phyloP scores from a whole-genome alignment of 2,329 filamentous ascomycete genomes.

The Emergomyces africanus region DNA sequence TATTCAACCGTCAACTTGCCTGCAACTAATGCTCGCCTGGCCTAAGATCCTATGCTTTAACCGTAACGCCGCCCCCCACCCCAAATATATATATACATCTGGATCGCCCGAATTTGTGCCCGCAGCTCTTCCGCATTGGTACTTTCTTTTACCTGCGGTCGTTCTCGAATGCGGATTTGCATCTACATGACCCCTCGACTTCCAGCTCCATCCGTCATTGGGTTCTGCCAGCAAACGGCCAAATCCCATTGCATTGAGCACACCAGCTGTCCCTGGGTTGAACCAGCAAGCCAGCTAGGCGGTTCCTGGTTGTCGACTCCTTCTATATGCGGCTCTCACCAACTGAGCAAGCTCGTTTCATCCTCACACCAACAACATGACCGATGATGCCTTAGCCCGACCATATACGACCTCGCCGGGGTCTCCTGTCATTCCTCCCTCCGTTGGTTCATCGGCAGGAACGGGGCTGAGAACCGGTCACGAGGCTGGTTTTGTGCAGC shows the following conservation, averaged over 20 bases:
- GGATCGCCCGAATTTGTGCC: neutral
- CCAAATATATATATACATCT: neutral
- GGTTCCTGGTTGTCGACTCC: constrained; percentile 2
- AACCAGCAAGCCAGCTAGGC: constrained; percentile 3
- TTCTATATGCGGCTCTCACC: constrained; percentile 10
- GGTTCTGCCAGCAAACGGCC: neutral
- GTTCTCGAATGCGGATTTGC: neutral
- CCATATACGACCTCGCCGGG: constrained; percentile 14
- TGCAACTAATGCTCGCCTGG: too few species aligned
- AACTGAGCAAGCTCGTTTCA: constrained; percentile 7
- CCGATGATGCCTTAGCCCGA: constrained; percentile 15
- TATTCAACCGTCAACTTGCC: neutral
- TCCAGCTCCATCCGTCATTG: neutral
- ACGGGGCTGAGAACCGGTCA: constrained; percentile 20
- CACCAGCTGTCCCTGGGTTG: neutral
- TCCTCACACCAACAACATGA: constrained; percentile 13
- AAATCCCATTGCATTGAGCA: neutral
- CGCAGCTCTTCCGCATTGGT: neutral
- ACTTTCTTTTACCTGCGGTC: neutral
- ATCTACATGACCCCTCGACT: neutral
- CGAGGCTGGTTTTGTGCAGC: constrained; percentile 36
- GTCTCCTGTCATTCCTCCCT: constrained; percentile 4
- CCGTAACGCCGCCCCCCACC: neutral
- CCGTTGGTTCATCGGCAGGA: constrained; percentile 9
- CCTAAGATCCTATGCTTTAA: neutral